phyloP scores from a whole-genome alignment of 331 rosid species.

The Malus hybrid region DNA sequence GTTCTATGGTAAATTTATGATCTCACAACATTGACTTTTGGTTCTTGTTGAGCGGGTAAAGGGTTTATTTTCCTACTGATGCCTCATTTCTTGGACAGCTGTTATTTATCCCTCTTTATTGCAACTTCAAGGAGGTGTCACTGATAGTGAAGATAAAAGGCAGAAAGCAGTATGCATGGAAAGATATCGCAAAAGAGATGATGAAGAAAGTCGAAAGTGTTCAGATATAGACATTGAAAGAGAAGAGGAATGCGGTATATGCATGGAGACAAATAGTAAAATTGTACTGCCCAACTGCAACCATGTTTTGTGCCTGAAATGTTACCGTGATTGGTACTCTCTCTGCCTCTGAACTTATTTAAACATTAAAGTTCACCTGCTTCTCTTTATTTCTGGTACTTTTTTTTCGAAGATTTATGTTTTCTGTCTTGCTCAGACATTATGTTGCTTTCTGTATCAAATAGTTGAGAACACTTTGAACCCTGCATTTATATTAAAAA shows the following conservation, averaged over 20 bases:
- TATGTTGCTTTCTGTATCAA: too few relatives aligned
- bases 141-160: slow-evolving; percentile 76
- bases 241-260: slow-evolving; percentile 97
- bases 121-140: slow-evolving; percentile 83
- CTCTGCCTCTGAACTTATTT: not conserved
- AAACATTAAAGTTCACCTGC: not conserved
- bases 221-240: slow-evolving; percentile 76
- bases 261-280: slow-evolving; percentile 88
- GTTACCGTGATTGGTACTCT: slow-evolving; percentile 89
- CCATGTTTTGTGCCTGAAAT: slow-evolving; percentile 87
- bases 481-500: too few relatives aligned
- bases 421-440: not conserved
- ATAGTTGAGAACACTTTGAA: too few relatives aligned
- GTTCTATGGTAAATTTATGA: slow-evolving; percentile 61
- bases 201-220: slow-evolving; percentile 37
- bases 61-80: slow-evolving; percentile 19
- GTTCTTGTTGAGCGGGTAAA: not conserved
- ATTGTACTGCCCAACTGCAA: slow-evolving; percentile 87
- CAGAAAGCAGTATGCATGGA: slow-evolving; percentile 85
- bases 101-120: slow-evolving; percentile 83
- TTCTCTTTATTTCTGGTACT: not conserved
- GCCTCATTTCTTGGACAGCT: slow-evolving; percentile 39
- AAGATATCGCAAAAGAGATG: slow-evolving; percentile 72
- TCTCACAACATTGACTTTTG: not conserved
- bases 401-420: not conserved